Conservation (phyloP, 2,329 filamentous ascomycete species). For the Nemania serpens region DNA sequence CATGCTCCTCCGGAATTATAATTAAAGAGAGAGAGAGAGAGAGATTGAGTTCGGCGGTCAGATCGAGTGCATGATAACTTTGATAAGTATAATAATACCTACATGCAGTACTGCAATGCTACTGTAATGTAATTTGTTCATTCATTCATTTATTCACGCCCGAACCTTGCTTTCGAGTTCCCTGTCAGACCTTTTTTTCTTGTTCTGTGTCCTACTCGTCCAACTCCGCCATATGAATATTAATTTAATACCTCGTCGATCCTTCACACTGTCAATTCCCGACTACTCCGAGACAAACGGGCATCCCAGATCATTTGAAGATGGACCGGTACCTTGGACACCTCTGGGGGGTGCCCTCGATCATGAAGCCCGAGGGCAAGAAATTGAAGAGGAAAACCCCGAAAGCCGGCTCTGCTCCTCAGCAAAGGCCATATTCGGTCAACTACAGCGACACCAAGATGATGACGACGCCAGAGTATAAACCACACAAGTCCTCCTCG, state of each 20-base stretch:
- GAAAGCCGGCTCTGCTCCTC: constrained; percentile 36
- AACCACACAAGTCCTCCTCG: constrained; percentile 13
- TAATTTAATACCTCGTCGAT: background rate
- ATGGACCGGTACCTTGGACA: constrained; percentile 38
- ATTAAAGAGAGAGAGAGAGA: background rate
- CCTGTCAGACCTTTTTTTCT: background rate
- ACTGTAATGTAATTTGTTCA: too few species aligned
- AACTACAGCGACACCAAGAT: constrained; percentile 33
- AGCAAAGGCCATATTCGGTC: constrained; percentile 32
- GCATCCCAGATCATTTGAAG: constrained; percentile 11
- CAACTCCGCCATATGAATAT: background rate
- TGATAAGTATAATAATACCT: constrained; percentile 14
- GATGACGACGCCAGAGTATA: constrained; percentile 11
- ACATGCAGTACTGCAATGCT: too few species aligned
- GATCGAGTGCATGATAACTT: background rate
- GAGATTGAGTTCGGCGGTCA: constrained; percentile 7
- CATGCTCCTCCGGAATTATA: background rate
- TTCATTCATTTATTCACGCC: background rate
- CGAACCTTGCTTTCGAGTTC: background rate
- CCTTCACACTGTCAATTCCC: background rate
- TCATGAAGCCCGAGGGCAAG: constrained; percentile 37
- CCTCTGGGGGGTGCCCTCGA: constrained; percentile 29
- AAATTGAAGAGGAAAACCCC: constrained; percentile 41
- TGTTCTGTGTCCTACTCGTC: background rate
- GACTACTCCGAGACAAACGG: constrained; percentile 23